These are phyloP conservation scores for Trichoderma sp. DNA, from an alignment of 2,329 filamentous ascomycete species.

Conservation along the genomic window DNA sequence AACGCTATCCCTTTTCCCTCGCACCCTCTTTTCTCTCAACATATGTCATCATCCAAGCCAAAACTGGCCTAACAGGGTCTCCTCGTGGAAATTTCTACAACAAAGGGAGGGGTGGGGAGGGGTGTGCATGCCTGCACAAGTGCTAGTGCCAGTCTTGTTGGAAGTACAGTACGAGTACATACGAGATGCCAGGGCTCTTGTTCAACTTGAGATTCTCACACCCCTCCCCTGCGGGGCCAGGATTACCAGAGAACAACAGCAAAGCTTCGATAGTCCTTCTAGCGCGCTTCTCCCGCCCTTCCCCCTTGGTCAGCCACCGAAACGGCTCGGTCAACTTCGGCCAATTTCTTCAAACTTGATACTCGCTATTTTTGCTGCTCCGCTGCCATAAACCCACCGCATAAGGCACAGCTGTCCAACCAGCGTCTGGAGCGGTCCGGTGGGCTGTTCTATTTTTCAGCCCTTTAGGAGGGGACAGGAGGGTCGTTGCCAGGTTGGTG, in stretches of 20 bases:
- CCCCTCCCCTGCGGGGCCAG: not conserved
- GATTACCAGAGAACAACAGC: not conserved
- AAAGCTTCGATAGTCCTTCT: conserved; percentile 23
- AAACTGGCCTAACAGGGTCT: conserved; percentile 18
- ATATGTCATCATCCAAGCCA: conserved; percentile 5
- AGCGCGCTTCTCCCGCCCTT: conserved; percentile 23
- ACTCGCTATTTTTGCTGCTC: conserved; percentile 12
- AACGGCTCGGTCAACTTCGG: conserved; percentile 18
- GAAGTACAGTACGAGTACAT: not conserved
- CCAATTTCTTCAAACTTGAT: conserved; percentile 18
- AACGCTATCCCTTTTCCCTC: not conserved
- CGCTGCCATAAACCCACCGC: conserved; percentile 7
- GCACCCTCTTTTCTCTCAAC: not conserved
- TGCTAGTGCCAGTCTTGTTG: not conserved
- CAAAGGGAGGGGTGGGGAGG: conserved; percentile 7
- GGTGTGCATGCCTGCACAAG: not conserved
- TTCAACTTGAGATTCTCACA: conserved; percentile 7
- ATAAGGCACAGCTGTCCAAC: not conserved
- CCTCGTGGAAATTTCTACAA: conserved; percentile 16
- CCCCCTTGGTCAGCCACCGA: conserved; percentile 13
- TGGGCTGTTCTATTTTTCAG: conserved; percentile 1
- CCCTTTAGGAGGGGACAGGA: not conserved
- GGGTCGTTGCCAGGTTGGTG: not conserved
- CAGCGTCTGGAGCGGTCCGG: not conserved
- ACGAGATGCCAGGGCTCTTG: not conserved